Percentiles rank a stretch among this genome's conserved stretches.
These are phyloP conservation scores for Phytophthora meadii DNA, from an alignment of 352 stramenopile genomes.

Conservation along the genomic window DNA sequence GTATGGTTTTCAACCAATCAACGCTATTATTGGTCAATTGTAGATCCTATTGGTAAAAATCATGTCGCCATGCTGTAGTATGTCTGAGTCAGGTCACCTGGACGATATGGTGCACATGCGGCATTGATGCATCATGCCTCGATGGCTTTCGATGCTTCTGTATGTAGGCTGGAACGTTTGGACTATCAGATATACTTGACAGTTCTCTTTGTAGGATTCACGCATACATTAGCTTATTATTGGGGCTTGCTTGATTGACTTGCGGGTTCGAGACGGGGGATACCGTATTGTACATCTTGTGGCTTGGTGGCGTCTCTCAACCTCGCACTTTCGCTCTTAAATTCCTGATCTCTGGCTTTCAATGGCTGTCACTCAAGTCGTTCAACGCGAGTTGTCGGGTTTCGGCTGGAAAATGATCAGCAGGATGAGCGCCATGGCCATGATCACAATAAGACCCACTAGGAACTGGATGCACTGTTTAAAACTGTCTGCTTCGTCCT, in stretches of 20 bases:
- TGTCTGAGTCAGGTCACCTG: too few species aligned
- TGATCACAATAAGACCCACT: constrained; percentile 72
- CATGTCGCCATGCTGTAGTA: background rate
- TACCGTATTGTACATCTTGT: constrained; percentile 41
- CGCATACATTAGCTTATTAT: constrained; percentile 26
- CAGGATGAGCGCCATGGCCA: constrained; percentile 68
- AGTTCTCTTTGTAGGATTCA: background rate
- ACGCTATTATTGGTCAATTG: background rate
- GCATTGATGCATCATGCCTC: too few species aligned
- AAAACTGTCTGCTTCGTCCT: constrained; percentile 59
- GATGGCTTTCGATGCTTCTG: too few species aligned
- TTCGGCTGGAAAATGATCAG: constrained; percentile 74
- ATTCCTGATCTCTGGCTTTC: constrained; percentile 6
- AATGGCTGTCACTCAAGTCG: background rate
- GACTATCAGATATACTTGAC: background rate
- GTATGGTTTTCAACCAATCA: constrained; percentile 8
- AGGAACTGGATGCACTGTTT: constrained; percentile 79
- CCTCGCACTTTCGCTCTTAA: constrained; percentile 11
- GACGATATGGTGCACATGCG: too few species aligned
- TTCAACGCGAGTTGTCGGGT: constrained; percentile 30
- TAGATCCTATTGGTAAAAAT: constrained; percentile 3
- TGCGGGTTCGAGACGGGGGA: background rate
- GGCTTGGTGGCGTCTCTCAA: constrained; percentile 15
- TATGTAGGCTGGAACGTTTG: background rate
- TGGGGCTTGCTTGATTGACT: constrained; percentile 14